Evolutionary conservation across 2,329 filamentous ascomycete genomes (phyloP), one percentile per base, ranked within the genome.

Genomic region (Phoma sp.): DNA sequence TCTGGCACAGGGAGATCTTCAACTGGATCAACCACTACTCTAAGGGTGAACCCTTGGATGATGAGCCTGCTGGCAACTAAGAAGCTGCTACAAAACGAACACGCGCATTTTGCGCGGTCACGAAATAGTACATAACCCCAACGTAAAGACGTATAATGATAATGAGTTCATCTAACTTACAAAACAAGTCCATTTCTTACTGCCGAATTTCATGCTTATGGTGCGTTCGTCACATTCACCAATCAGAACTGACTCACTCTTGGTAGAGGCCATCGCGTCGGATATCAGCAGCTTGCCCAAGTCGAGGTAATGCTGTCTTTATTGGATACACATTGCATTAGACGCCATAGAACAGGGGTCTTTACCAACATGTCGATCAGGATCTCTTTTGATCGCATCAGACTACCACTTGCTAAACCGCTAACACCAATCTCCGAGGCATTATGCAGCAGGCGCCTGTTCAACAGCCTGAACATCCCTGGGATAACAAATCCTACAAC

Each of bases 1-100:
- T 96, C n/a, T 98, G 93, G 93, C 91, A 98, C 68, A 84, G 83
- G 41, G 72, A 74, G 62, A 72, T 74, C 43, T 74, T 72, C 65
- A 74, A 74, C 61, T 74, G 72, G 72, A 73, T 74, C 51, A 74
- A 74, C 59, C 68, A 74, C 55, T 74, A 63, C 47, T 63, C 65
- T 24, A 68, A 71, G 60, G 71, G 70, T 32, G 57, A 56, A 43
- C 60, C 60, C 40, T 59, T 74, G 43, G 70, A 72, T 52, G 57
- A 62, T 45, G 55, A 62, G 39, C 59, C 71, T 4, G 60, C 70
- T 53, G 70, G 68, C 33, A 65, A 70, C 54, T 74, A 65, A 40
- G 13, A 43, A n/a, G 18, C 8, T 24, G 10, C 30, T 27, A 52
- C 39, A 27, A 44, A 23, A 9, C 32, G 40, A 36, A 37, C 24